Evolutionary conservation across 176 grass and related monocot genomes (phyloP).

Genomic region (Canna indica): DNA sequence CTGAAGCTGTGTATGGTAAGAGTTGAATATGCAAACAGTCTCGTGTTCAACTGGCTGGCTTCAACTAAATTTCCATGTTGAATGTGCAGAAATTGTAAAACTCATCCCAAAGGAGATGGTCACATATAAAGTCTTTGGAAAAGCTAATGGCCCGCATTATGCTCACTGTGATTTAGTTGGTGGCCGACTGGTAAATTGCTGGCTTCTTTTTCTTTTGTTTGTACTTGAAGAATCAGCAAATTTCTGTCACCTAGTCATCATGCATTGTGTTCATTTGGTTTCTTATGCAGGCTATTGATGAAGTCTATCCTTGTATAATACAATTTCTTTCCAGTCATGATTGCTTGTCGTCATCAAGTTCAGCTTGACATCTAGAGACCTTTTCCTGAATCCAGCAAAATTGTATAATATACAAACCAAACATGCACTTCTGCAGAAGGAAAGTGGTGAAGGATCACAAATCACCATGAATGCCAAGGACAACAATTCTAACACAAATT

Average conservation of each 20-base stretch:
- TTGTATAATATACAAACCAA: not conserved
- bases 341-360: not conserved
- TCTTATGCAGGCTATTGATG: slow-evolving; percentile 63
- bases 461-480: not conserved
- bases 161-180: slow-evolving; percentile 93
- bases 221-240: not conserved
- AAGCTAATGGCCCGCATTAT: slow-evolving; percentile 64
- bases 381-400: not conserved
- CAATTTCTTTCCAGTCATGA: slow-evolving; percentile 86
- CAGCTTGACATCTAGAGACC: not conserved
- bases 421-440: not conserved
- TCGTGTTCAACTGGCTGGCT: slow-evolving; percentile 1
- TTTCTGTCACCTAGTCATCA: not conserved
- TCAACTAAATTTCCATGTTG: slow-evolving; percentile 11
- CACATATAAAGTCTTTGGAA: slow-evolving; percentile 73
- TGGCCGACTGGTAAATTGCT: slow-evolving; percentile 50
- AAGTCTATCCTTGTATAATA: slow-evolving; percentile 89
- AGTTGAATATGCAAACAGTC: not conserved
- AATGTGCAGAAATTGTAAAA: slow-evolving; percentile 77
- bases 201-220: not conserved
- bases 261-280: slow-evolving; percentile 2
- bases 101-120: slow-evolving; percentile 56
- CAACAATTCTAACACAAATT: not conserved
- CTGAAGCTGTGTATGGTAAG: slow-evolving; percentile 80
- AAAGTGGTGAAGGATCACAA: not conserved